Percentiles rank a stretch among this genome's conserved stretches.
These are phyloP conservation scores for Suhomyces emberorum DNA, from an alignment of 805 yeast species.

Conservation along the genomic window DNA sequence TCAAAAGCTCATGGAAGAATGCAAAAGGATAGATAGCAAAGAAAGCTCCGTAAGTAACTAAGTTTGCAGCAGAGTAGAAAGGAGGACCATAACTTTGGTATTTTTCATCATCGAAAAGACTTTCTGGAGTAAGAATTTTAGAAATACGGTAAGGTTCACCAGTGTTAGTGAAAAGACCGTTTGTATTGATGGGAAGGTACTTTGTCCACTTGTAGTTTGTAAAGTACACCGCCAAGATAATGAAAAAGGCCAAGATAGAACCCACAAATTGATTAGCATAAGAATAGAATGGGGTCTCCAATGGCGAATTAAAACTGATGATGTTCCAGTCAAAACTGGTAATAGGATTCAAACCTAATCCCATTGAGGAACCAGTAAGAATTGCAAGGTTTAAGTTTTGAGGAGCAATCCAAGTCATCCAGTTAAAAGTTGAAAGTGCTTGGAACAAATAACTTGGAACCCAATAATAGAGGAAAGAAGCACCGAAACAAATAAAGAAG, in stretches of 20 bases:
- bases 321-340: conserved; percentile 5
- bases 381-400: conserved; percentile 46
- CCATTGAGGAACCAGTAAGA: conserved; percentile 45
- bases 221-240: conserved; percentile 19
- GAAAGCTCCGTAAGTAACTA: conserved; percentile 24
- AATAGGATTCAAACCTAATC: conserved; percentile 6
- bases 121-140: neutral
- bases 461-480: conserved; percentile 45
- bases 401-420: conserved; percentile 63
- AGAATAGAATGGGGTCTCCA: neutral
- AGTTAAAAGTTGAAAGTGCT: conserved; percentile 44
- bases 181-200: conserved; percentile 18
- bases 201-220: conserved; percentile 23
- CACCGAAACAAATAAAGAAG: conserved; percentile 18
- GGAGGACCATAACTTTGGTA: conserved; percentile 26
- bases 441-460: conserved; percentile 43
- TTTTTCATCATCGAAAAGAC: conserved; percentile 16
- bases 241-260: conserved; percentile 13
- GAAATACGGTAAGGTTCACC: conserved; percentile 5
- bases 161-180: conserved; percentile 8
- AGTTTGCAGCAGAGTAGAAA: conserved; percentile 24
- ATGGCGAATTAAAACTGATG: neutral
- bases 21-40: conserved; percentile 25
- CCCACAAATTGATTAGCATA: conserved; percentile 15
- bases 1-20: conserved; percentile 16